Conservation (phyloP, 805 yeast genomes). For the Groenewaldozyma tartarivorans region DNA sequence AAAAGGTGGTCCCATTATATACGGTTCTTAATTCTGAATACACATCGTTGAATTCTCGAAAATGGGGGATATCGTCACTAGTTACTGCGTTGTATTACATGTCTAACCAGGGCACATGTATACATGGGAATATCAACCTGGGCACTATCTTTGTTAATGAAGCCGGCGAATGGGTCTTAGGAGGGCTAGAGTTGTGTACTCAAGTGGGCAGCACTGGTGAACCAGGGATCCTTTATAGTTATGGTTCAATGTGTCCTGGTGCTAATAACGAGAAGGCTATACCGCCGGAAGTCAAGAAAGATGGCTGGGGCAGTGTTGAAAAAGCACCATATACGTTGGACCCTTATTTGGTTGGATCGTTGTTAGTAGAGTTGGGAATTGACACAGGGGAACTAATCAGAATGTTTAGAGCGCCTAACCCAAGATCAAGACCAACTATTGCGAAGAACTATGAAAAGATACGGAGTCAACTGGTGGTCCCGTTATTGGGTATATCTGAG, state of each 20-base stretch:
- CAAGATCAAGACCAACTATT: conserved; percentile 13
- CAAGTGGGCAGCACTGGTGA: conserved; percentile 19
- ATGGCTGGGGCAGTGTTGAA: conserved; percentile 35
- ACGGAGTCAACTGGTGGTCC: conserved; percentile 3
- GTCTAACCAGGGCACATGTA: conserved; percentile 43
- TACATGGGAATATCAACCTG: conserved; percentile 54
- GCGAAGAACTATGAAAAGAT: conserved; percentile 6
- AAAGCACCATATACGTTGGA: conserved; percentile 35
- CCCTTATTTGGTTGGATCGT: conserved; percentile 52
- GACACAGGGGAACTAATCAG: conserved; percentile 7
- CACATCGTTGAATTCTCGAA: conserved; percentile 25
- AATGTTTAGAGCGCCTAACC: conserved; percentile 7
- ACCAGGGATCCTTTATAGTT: conserved; percentile 16
- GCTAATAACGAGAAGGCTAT: conserved; percentile 22
- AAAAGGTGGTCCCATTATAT: conserved; percentile 48
- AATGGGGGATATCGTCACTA: conserved; percentile 46
- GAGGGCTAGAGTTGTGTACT: conserved; percentile 67
- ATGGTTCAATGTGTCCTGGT: conserved; percentile 30
- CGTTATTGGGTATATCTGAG: conserved; percentile 31
- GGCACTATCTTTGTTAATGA: conserved; percentile 56
- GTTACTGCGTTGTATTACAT: conserved; percentile 47
- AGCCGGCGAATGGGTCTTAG: conserved; percentile 74
- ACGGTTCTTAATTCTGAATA: conserved; percentile 22
- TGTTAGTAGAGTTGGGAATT: conserved; percentile 31
- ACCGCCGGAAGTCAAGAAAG: conserved; percentile 46